Evolutionary conservation across 805 yeast genomes (phyloP), one percentile per base, ranked within the genome.

Genomic region (Priceomyces fermenticarens): DNA sequence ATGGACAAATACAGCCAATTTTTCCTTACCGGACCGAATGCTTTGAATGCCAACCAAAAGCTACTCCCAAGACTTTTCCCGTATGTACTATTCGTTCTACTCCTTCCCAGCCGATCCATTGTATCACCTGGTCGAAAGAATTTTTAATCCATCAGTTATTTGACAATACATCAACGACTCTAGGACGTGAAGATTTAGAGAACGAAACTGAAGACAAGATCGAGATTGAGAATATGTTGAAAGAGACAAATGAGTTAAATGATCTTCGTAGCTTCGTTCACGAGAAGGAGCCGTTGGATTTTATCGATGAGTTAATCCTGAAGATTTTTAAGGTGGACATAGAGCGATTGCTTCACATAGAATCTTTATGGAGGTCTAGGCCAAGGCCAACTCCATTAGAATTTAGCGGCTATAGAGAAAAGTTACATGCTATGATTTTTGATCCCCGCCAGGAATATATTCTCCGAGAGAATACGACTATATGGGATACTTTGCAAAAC

Each of bases 61-160:
- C 81, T 29, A 82, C 95, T 0, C 96, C 97, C 4, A 89, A 86
- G 55, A 76, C 93, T 0, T 93, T 81, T 60, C 97, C 99, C 0
- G 97, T 93, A 1, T 93, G 99, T 60, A 93, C 99, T 0, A 93
- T 93, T 43, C 73, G 99, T 48, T 88, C 97, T 4, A 93, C 99
- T 0, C 99, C 99, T 0, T 87, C 96, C 0, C 89, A 86, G 56
- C 97, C 97, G 0, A 83, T 93, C 4, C 99, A 93, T 57, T 89
- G 97, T 60, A 83, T 93, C 17, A 96, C 95, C 1, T 93, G 99
- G 99, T 95, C 97, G 7, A 93, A 93, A 58, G 88, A 85, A 52
- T 95, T 88, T 55, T 64, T 93, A 38, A 89, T 93, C 57, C 73
- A 78, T 16, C 95, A 88, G 55, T 67, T 93, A 29, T 91, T 89